These are phyloP conservation scores for Paramecium octaurelia DNA, from an alignment of 73 alveolate genomes.

Conservation along the genomic window DNA sequence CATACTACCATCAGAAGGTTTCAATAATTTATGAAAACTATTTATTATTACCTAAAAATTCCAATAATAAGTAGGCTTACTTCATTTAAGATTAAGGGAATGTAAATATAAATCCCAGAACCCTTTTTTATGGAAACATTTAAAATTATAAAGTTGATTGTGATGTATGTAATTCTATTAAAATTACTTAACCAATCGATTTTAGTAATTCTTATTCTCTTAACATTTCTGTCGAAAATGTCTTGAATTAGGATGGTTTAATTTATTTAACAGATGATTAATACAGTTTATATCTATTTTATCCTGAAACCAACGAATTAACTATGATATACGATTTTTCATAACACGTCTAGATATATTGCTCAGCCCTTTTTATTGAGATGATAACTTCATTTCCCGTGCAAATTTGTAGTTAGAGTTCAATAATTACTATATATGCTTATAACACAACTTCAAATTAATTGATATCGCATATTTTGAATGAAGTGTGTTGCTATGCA, in stretches of 20 bases:
- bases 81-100: not conserved
- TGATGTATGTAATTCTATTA: not conserved
- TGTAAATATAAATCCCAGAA: not conserved
- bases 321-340: not conserved
- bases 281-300: not conserved
- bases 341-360: not conserved
- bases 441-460: not conserved
- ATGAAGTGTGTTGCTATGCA: not conserved
- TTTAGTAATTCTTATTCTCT: not conserved
- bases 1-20: not conserved
- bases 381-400: not conserved
- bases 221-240: not conserved
- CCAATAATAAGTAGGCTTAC: not conserved
- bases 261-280: not conserved
- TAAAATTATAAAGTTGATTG: not conserved
- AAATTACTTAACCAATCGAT: not conserved
- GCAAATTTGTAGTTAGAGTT: not conserved
- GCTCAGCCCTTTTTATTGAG: not conserved
- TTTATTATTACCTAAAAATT: not conserved
- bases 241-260: not conserved
- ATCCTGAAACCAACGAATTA: not conserved
- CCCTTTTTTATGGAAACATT: not conserved
- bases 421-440: not conserved
- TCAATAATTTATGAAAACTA: not conserved
- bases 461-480: not conserved